Base-by-base conservation (phyloP, 177 flowering plant genomes). In the Viscum album region DNA sequence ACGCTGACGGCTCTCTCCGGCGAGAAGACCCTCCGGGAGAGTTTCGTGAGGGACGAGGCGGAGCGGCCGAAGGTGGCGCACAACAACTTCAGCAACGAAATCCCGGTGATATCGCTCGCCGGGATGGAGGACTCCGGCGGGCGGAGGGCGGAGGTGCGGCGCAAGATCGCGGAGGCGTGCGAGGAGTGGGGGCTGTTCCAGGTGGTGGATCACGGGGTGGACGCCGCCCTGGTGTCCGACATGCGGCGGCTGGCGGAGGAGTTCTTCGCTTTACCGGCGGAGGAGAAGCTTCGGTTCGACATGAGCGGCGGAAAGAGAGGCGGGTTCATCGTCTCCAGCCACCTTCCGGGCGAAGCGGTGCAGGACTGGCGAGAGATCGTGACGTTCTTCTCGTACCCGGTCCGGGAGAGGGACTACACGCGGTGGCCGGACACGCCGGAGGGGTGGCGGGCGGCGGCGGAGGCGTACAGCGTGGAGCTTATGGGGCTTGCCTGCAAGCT, bases 401-500 rank as follows among this genome's bases (percentile, higher is more conserved):
- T 82, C 0, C 71, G 75, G 7, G 71, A 35, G 70, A 66, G 96
- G 34, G 96, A 90, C 83, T 92, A 92, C 78, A 83, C 92, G 8
- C 74, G 95, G 71, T 92, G 98, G 98, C 98, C 96, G 2, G 88
- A 87, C 81, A 86, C 86, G 82, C 98, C 98, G 0, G 88, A 85
- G 75, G 89, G 77, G 21, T 92, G 98, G 98, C 77, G n/a, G 32
- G 77, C 75, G 1, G 85, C 75, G 70, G 86, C 91, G 12, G 74
- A 82, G 81, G 63, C 69, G 26, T 92, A 92, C 85, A 87, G 98
- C 62, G 89, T 83, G 73, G 72, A 78, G 56, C 70, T 88, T 26
- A 92, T 90, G 96, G 84, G 69, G 0, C 70, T 92, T 54, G 92
- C 88, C 2, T 88, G 94, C 76, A 88, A 88, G 79, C 77, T 92